Evolutionary conservation across 2,329 filamentous ascomycete species (phyloP), one percentile per base, ranked within the genome.

Genomic region (Xylaria sp.): DNA sequence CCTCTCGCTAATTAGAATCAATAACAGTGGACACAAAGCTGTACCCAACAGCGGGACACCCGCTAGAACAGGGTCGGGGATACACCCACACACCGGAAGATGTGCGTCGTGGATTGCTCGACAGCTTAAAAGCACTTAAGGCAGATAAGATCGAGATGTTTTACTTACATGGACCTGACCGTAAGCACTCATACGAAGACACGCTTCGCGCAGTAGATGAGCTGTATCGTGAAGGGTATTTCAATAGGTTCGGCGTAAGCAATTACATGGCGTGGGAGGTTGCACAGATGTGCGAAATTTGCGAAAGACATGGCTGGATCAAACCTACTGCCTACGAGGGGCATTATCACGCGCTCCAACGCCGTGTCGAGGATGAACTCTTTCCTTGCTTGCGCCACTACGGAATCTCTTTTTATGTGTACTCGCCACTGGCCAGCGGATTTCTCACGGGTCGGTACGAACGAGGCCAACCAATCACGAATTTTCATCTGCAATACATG

Each of bases 301-400:
- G 84, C 70, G 78, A 82, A 41, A 69, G 80, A 18, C 75, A 81
- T 6, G 80, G 80, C 1, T 85, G 75, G 46, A 77, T 83, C 18
- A 79, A 79, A 62, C 85, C 85, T 0, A 78, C 76, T 1, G 81
- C 84, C 2, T 86, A 85, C 69, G 82, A 87, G 72, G 84, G 85
- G 1, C 78, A 82, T 12, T 86, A 87, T 74, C 85, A 86, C 65
- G 76, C 81, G 10, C 74, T 87, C 9, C 79, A 79, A 3, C 79
- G 85, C 54, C 75, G 78, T 3, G 78, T 76, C 10, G 85, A 87
- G 65, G 77, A 78, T 28, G 78, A 81, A 23, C 74, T 86, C 4
- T 80, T 86, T 28, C 82, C 84, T 0, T 64, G 81, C 0, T 73
- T 86, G 12, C 78, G 83, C 4, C 78, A 81, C 61, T 73, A 83